These are phyloP conservation scores for Chaetomium sp. DNA, from an alignment of 2,329 filamentous ascomycete genomes.

Conservation along the genomic window DNA sequence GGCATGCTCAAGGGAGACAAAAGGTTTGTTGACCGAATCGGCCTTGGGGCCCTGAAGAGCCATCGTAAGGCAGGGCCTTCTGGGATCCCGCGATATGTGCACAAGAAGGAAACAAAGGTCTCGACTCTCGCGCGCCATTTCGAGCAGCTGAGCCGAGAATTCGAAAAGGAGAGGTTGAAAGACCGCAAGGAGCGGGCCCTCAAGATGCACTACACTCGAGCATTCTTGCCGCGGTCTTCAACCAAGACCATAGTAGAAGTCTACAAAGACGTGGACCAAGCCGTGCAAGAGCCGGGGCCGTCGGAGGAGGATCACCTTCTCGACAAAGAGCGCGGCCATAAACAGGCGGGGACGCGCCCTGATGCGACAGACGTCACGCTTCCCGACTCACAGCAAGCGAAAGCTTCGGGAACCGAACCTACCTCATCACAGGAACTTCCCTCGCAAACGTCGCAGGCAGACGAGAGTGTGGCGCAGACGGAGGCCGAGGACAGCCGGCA, in stretches of 20 bases:
- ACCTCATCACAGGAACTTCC: conserved; percentile 24
- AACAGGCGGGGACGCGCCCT: conserved; percentile 39
- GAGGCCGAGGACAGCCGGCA: conserved; percentile 51
- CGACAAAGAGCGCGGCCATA: conserved; percentile 41
- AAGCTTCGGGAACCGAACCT: conserved; percentile 20
- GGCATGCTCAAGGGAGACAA: conserved; percentile 63
- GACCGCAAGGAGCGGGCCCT: conserved; percentile 81
- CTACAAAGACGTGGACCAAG: conserved; percentile 90
- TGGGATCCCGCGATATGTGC: conserved; percentile 84
- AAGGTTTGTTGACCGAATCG: conserved; percentile 73
- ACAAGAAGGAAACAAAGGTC: conserved; percentile 74
- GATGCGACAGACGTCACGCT: conserved; percentile 19
- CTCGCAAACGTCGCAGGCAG: conserved; percentile 43
- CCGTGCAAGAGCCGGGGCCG: conserved; percentile 77
- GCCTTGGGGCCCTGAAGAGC: conserved; percentile 65
- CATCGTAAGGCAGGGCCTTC: conserved; percentile 63
- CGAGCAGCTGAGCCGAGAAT: conserved; percentile 93
- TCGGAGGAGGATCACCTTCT: conserved; percentile 62
- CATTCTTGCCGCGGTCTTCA: conserved; percentile 80
- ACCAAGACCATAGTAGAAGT: conserved; percentile 97
- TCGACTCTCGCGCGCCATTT: conserved; percentile 94
- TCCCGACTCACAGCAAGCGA: conserved; percentile 23
- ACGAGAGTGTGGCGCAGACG: conserved; percentile 43
- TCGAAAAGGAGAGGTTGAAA: conserved; percentile 88
- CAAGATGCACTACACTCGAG: conserved; percentile 71